A percentile compares a stretch with the other conserved stretches of the same genome.
Evolutionary conservation across 2,329 filamentous ascomycete genomes (phyloP).

Genomic region (Stenocarpella maydis): DNA sequence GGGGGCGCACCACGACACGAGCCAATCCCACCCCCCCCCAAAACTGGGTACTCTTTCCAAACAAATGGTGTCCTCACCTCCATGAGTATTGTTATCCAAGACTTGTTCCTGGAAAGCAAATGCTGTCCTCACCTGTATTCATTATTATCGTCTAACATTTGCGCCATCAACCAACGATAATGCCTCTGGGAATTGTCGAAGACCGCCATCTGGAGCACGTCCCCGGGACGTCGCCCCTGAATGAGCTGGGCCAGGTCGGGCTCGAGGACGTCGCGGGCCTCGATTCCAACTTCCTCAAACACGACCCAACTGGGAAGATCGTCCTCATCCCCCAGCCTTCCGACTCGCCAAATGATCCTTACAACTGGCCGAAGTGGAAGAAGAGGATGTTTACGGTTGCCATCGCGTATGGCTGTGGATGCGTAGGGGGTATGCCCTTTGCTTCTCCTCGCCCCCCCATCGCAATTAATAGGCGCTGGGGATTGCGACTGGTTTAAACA

Average conservation of each 20-base stretch:
- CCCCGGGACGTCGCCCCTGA: conserved; percentile 41
- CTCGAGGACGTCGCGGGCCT: conserved; percentile 35
- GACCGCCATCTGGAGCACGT: conserved; percentile 41
- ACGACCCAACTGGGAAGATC: conserved; percentile 45
- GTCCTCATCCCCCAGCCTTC: conserved; percentile 60
- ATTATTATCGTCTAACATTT: too few species aligned
- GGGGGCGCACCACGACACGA: background rate
- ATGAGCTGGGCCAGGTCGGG: conserved; percentile 38
- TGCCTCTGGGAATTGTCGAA: conserved; percentile 41
- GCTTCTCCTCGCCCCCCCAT: background rate
- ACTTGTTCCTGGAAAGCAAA: too few species aligned
- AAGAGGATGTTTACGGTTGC: conserved; percentile 48
- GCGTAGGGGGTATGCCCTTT: conserved; percentile 48
- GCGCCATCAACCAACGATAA: conserved; percentile 18
- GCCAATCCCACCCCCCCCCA: too few species aligned
- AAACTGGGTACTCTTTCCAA: background rate
- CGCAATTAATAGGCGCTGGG: too few species aligned
- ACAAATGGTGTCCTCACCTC: too few species aligned
- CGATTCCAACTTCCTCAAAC: conserved; percentile 39
- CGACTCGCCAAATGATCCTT: conserved; percentile 55
- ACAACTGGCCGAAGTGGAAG: conserved; percentile 53
- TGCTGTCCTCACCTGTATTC: too few species aligned
- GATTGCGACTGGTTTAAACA: background rate
- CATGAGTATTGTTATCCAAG: too few species aligned
- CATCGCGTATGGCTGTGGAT: conserved; percentile 49